Conservation (phyloP, 352 stramenopile species). For the Blastocystis sp. region DNA sequence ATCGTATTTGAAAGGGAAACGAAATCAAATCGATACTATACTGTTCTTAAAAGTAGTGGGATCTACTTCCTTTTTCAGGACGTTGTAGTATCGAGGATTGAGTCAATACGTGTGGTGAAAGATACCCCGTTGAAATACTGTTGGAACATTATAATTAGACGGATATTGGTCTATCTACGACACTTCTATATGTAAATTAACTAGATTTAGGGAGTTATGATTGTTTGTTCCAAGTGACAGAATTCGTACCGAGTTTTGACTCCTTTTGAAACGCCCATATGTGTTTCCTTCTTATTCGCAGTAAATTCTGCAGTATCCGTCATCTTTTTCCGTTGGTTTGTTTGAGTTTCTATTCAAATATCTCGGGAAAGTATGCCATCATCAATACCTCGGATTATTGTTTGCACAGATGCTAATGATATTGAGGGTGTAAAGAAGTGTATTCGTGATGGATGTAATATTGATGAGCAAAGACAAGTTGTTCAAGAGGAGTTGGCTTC, state of each 20-base stretch:
- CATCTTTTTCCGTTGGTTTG: not conserved
- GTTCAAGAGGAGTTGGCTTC: not conserved
- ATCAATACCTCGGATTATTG: constrained; percentile 2
- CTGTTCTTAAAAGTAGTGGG: not conserved
- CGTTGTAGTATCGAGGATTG: not conserved
- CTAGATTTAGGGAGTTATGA: not conserved
- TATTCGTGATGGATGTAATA: constrained; percentile 1
- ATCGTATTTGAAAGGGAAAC: not conserved
- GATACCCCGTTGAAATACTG: not conserved
- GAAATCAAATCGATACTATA: not conserved
- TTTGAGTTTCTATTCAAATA: not conserved
- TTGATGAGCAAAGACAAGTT: constrained; percentile 7
- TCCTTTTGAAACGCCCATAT: not conserved
- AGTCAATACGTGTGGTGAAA: not conserved
- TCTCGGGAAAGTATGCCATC: not conserved
- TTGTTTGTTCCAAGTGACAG: not conserved
- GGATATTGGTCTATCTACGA: not conserved
- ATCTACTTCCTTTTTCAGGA: not conserved
- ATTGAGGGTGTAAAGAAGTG: constrained; percentile 19
- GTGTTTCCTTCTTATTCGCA: constrained; percentile 19
- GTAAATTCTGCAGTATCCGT: not conserved
- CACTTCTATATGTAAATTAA: not conserved
- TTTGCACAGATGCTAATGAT: not conserved
- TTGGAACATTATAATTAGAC: not conserved
- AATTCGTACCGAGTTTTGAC: not conserved